Percentiles rank a stretch among this genome's conserved stretches.
phyloP scores from a whole-genome alignment of 1,284 basidiomycete genomes.

The Trichosporon faecale region DNA sequence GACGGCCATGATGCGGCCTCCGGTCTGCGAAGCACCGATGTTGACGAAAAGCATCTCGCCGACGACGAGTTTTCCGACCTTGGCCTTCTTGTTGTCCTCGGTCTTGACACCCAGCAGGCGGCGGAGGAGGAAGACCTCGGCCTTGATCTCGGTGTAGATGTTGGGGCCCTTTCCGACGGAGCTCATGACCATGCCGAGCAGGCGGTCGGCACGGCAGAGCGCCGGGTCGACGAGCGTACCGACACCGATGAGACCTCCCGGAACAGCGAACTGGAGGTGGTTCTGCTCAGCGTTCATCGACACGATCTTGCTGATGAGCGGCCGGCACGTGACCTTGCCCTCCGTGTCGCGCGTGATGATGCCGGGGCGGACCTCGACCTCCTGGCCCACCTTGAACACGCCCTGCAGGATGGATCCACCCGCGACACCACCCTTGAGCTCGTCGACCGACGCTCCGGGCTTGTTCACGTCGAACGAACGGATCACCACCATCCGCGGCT shows the following conservation, averaged over 20 bases:
- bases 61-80: conserved; percentile 84
- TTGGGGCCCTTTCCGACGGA: conserved; percentile 89
- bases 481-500: conserved; percentile 93
- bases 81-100: conserved; percentile 98
- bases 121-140: conserved; percentile 77
- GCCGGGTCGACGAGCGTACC: conserved; percentile 96
- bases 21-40: conserved; percentile 90
- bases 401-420: conserved; percentile 94
- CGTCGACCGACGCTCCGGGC: conserved; percentile 93
- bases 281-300: conserved; percentile 93
- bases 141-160: conserved; percentile 73
- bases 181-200: conserved; percentile 94
- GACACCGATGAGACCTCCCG: conserved; percentile 96
- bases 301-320: conserved; percentile 88
- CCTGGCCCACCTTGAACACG: conserved; percentile 78
- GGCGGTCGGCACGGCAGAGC: conserved; percentile 90
- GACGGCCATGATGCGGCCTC: conserved; percentile 83
- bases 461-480: conserved; percentile 99
- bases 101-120: conserved; percentile 96
- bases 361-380: conserved; percentile 96
- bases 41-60: conserved; percentile 92
- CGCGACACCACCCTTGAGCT: conserved; percentile 96
- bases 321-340: conserved; percentile 86
- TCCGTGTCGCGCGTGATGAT: conserved; percentile 93
- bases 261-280: conserved; percentile 89